Base-by-base conservation (phyloP, 2,329 filamentous ascomycete genomes). In the Aspergillus puulaauensis region DNA sequence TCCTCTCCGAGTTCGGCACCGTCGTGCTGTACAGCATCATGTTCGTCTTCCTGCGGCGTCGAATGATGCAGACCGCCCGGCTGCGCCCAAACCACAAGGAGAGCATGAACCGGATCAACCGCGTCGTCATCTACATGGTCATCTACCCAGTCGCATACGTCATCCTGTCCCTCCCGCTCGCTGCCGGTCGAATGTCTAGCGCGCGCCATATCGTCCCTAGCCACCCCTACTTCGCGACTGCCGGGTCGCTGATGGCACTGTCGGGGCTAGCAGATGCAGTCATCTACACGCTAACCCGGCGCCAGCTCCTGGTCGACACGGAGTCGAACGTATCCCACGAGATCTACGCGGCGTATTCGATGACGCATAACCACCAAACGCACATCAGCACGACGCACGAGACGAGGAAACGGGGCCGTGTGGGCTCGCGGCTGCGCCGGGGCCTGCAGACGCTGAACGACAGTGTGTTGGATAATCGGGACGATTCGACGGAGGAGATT, bases 131-230 rank as follows among this genome's bases (percentile, higher is more conserved):
- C 5, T 78, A 77, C 68, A 78, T 78, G 76, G 73, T 78, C 57
- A 72, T 78, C 41, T 78, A 78, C 56, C 76, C 76, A 2, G 54
- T 81, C 11, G 75, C 73, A 8, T 90, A 90, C 68, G 80, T 83
- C 2, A 70, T 86, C 11, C 60, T 84, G 50, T 89, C 87, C 58
- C 78, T 91, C 35, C 88, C 88, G 0, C 78, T 84, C 11, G 85
- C 85, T 1, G 75, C 73, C 5, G 76, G 73, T 9, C 73, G 76
- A 24, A 78, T 78, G 75, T 68, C 70, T 6, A 70, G 69, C 2
- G 73, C 72, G 19, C 66, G 69, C 4, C 68, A 72, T 17, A 43
- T 67, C n/a, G 52, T 62, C 3, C 70, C 73, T 3, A 72, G 73
- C 43, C 68, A 68, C n/a, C 72, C 75, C 12, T 79, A 80, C 59